These are phyloP conservation scores for Salvia sclarea DNA, from an alignment of 305 asterid genomes.

Conservation along the genomic window DNA sequence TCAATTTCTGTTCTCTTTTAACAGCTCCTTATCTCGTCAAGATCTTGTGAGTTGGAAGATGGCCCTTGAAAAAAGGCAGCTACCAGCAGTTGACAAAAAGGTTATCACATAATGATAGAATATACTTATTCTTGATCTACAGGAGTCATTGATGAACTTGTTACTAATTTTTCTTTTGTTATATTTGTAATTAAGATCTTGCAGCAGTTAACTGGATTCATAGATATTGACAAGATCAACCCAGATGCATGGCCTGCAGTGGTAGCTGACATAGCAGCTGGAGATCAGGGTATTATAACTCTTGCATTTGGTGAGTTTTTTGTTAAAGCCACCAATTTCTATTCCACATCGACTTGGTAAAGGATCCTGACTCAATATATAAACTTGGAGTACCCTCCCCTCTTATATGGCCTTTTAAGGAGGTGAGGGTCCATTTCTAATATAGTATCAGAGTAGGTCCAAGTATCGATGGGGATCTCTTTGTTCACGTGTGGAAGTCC, in stretches of 20 bases:
- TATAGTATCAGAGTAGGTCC: no score
- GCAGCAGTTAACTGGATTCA: constrained; percentile 87
- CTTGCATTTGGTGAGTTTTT: constrained; percentile 90
- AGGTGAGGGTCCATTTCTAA: no score
- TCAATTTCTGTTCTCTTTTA: not conserved
- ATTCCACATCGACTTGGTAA: no score
- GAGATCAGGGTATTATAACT: constrained; percentile 83
- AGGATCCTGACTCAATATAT: no score
- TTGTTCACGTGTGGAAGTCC: no score
- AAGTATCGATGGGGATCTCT: no score
- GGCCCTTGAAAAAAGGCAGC: constrained; percentile 90
- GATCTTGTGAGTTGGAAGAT: constrained; percentile 97
- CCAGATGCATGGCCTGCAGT: constrained; percentile 99
- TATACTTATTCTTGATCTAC: constrained; percentile 22
- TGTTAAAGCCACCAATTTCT: no score
- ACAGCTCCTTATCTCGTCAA: constrained; percentile 91
- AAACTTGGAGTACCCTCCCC: no score
- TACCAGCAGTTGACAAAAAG: constrained; percentile 77
- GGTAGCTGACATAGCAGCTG: constrained; percentile 80
- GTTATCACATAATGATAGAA: constrained; percentile 39
- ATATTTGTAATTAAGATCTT: constrained; percentile 46
- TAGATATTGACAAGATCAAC: constrained; percentile 82
- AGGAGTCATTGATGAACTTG: constrained; percentile 28
- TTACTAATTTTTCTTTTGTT: constrained; percentile 16
- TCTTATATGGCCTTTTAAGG: no score